phyloP scores from a whole-genome alignment of 345 rosid genomes.

The Camelina hispida region DNA sequence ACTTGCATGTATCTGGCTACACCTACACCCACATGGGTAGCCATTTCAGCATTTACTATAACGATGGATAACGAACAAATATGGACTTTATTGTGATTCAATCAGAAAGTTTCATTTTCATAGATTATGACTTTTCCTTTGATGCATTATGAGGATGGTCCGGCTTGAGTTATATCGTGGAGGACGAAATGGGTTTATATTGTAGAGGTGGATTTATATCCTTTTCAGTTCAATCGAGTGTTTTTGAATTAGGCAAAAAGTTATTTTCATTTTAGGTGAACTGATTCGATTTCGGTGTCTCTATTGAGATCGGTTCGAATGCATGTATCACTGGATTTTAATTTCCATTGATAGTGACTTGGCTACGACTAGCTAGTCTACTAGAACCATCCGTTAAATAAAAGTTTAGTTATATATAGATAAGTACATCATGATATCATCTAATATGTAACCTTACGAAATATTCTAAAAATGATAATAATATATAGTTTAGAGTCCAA shows the following conservation, averaged over 20 bases:
- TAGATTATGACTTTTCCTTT: not conserved
- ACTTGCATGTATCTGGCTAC: slow-evolving; percentile 15
- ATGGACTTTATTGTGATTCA: slow-evolving; percentile 1
- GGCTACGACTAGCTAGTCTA: slow-evolving; percentile 18
- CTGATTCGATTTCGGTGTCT: slow-evolving; percentile 22
- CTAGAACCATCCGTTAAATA: slow-evolving; percentile 22
- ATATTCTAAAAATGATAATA: not conserved
- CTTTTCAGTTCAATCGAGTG: not conserved
- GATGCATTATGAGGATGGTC: slow-evolving; percentile 10
- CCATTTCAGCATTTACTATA: slow-evolving; percentile 33
- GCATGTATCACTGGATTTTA: slow-evolving; percentile 1
- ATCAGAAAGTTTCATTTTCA: not conserved
- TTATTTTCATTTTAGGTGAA: not conserved
- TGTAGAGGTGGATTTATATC: slow-evolving; percentile 2
- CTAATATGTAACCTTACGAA: slow-evolving; percentile 14
- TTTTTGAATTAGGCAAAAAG: not conserved
- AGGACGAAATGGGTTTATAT: slow-evolving; percentile 7
- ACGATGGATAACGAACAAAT: slow-evolving; percentile 30
- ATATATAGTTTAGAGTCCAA: not conserved
- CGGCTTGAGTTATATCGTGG: slow-evolving; percentile 2
- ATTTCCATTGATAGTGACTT: slow-evolving; percentile 1
- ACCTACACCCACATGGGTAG: slow-evolving; percentile 35
- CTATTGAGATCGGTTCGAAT: not conserved
- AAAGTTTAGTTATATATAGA: not conserved
- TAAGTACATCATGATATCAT: slow-evolving; percentile 33